Percentiles rank a stretch among this genome's conserved stretches.
Evolutionary conservation across 768 basidiomycete genomes (phyloP).

Genomic region (Psilocybe cubensis): DNA sequence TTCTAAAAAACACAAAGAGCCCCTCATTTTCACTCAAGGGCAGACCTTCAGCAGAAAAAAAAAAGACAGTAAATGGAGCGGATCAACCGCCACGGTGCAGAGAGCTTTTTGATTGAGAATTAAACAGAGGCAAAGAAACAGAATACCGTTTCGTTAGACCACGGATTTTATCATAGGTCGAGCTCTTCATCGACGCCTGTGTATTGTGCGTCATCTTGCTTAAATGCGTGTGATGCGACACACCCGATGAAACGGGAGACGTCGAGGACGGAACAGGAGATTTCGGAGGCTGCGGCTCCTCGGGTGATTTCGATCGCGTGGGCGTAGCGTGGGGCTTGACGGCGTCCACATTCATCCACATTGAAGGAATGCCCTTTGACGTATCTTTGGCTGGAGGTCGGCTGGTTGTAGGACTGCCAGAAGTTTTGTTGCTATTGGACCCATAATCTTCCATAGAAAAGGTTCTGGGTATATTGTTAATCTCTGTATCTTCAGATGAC

Average conservation of each 20-base stretch:
- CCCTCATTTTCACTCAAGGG: slow-evolving; percentile 3
- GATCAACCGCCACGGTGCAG: slow-evolving; percentile 19
- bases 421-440: slow-evolving; percentile 3
- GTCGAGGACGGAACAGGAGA: neutral
- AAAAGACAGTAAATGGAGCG: slow-evolving; percentile 1
- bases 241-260: neutral
- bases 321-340: slow-evolving; percentile 31
- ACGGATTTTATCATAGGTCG: slow-evolving; percentile 43
- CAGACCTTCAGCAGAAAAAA: slow-evolving; percentile 4
- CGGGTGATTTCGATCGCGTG: neutral
- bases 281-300: neutral
- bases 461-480: slow-evolving; percentile 36
- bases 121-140: slow-evolving; percentile 45
- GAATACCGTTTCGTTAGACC: slow-evolving; percentile 55
- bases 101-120: slow-evolving; percentile 13
- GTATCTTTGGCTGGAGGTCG: slow-evolving; percentile 26
- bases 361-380: slow-evolving; percentile 42
- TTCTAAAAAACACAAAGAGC: neutral
- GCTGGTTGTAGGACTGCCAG: neutral
- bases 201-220: neutral
- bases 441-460: slow-evolving; percentile 22
- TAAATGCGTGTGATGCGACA: neutral
- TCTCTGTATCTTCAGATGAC: slow-evolving; percentile 19
- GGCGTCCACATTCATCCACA: slow-evolving; percentile 52
- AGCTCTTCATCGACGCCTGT: slow-evolving; percentile 13